phyloP scores from a whole-genome alignment of 495 filamentous ascomycete genomes.

The Sphaerosporella brunnea region DNA sequence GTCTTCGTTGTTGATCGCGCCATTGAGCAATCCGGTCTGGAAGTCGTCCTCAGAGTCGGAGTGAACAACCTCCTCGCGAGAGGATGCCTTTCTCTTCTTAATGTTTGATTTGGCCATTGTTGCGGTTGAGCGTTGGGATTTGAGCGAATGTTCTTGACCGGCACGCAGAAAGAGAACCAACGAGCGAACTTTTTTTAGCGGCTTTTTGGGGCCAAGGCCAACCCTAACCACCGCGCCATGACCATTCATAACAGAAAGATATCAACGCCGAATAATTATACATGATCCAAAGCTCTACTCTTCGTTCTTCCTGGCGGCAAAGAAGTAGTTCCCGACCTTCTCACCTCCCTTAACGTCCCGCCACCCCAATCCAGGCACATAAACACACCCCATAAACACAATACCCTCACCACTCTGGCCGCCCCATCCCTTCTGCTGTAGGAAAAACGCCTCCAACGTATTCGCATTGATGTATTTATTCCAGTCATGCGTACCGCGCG shows the following conservation, averaged over 20 bases:
- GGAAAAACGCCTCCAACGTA: slow-evolving; percentile 49
- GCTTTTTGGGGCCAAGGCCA: too few relatives aligned
- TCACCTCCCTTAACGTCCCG: slow-evolving; percentile 66
- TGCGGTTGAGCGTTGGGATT: too few relatives aligned
- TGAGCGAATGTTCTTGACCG: too few relatives aligned
- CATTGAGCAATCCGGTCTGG: slow-evolving; percentile 42
- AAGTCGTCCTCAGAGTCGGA: slow-evolving; percentile 48
- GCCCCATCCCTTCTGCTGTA: slow-evolving; percentile 34
- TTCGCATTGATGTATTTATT: slow-evolving; percentile 76
- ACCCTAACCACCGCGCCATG: too few relatives aligned
- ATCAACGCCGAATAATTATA: neutral
- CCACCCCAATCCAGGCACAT: slow-evolving; percentile 85
- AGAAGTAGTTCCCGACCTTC: slow-evolving; percentile 90
- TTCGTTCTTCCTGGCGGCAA: slow-evolving; percentile 51
- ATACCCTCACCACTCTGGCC: slow-evolving; percentile 31
- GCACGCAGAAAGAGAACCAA: too few relatives aligned
- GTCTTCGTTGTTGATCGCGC: slow-evolving; percentile 39
- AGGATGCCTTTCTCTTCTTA: slow-evolving; percentile 15
- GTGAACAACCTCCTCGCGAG: slow-evolving; percentile 28
- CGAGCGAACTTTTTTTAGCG: neutral
- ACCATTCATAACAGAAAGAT: neutral
- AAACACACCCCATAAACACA: slow-evolving; percentile 65
- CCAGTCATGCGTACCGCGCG: slow-evolving; percentile 89
- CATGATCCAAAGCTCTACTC: neutral
- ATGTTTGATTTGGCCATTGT: slow-evolving; percentile 11